Evolutionary conservation across 2,329 filamentous ascomycete species (phyloP), one percentile per base, ranked within the genome.

Genomic region (Arthrinium phaeospermum): DNA sequence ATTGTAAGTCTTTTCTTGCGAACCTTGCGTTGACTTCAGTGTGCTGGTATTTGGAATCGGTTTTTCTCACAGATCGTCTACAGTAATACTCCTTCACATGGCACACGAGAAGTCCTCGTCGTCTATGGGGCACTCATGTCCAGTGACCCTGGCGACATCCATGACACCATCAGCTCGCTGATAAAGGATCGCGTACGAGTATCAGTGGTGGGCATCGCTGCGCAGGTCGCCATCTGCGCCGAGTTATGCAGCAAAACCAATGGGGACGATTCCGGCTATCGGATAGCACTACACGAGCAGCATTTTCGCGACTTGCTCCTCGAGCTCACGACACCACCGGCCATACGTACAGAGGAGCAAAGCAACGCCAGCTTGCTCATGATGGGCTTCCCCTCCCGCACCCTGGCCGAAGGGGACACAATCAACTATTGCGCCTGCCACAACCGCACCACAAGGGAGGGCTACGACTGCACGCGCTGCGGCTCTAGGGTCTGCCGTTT

Each of bases 311-410:
- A 98, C 78, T 88, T 98, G n/a, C 88, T 98, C 73, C 92, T 98
- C 81, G 91, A 91, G 24, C 91, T 93, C 68, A 98, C 96, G 0
- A 98, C 94, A 2, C 96, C 96, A 0, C 96, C 96, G 0, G 92
- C 95, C 24, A 94, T 95, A 16, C 90, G 93, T 71, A 90, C 91
- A 3, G 82, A 84, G 53, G 88, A 89, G 75, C 87, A 89, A 77
- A 87, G 85, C 73, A 87, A 87, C 12, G 87, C 90, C 1, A 91
- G 89, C 71, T 86, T 99, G 53, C 89, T 99, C 37, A 97, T 97
- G 93, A 99, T 99, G 96, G 96, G 96, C 5, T 99, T 99, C 79
- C 96, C 96, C 0, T 97, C 94, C 7, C 90, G 95, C 49, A 93
- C 93, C 2, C 90, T 96, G 19, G 93, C 94, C 70, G 87, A 91